Conservation (phyloP, 768 basidiomycete species). For the Pleurotus pulmonarius region DNA sequence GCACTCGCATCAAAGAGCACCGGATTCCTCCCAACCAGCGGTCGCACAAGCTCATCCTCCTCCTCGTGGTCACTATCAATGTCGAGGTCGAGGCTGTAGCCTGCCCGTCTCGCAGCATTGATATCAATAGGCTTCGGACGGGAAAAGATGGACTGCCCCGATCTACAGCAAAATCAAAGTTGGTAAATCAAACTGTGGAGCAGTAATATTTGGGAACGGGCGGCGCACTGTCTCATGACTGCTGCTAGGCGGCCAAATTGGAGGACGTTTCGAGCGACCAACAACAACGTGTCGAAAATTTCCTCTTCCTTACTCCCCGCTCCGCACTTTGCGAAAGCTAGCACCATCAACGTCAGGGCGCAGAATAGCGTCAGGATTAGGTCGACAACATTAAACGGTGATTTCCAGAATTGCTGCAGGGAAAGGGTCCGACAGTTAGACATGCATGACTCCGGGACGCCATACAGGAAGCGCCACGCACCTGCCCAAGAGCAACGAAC, state of each 20-base stretch:
- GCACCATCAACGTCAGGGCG: conserved; percentile 80
- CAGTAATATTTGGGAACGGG: conserved; percentile 8
- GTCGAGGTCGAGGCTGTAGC: conserved; percentile 69
- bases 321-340: conserved; percentile 85
- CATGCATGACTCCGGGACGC: neutral
- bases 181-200: no score
- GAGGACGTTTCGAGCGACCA: conserved; percentile 89
- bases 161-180: conserved; percentile 38
- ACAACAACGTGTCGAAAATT: conserved; percentile 85
- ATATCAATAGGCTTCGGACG: conserved; percentile 86
- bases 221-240: conserved; percentile 87
- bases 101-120: conserved; percentile 61
- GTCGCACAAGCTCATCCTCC: conserved; percentile 57
- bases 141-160: conserved; percentile 86
- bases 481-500: conserved; percentile 89
- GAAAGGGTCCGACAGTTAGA: conserved; percentile 2
- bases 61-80: conserved; percentile 58
- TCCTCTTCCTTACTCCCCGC: conserved; percentile 88
- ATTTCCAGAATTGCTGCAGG: conserved; percentile 90
- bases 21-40: conserved; percentile 50
- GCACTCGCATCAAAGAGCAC: conserved; percentile 62
- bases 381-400: conserved; percentile 89
- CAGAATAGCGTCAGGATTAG: conserved; percentile 88
- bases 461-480: conserved; percentile 35
- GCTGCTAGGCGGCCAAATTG: conserved; percentile 90